Base-by-base conservation (phyloP, 2,329 filamentous ascomycete genomes). In the Didymella glomerata region DNA sequence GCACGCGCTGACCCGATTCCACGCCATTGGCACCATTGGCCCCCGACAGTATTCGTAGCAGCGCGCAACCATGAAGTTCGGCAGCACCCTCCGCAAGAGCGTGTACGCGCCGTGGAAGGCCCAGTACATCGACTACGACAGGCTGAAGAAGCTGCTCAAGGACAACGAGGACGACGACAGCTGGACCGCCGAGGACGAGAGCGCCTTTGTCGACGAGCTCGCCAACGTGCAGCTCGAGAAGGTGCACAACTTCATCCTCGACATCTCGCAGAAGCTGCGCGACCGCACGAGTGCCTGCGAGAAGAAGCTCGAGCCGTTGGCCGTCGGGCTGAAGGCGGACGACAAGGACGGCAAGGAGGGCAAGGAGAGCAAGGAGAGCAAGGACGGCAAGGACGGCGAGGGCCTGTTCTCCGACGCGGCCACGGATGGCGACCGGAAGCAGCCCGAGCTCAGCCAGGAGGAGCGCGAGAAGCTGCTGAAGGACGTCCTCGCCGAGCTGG, bases 151-250 rank as follows among this genome's bases (percentile, higher is more conserved):
- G 72, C 85, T 99, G 59, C 82, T 99, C 61, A 90, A 92, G 64
- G 95, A 98, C 77, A 72, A 70, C 56, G 78, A 77, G 59, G 84
- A 81, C 50, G 88, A 90, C 22, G 83, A 86, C 59, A 71, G 78
- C 40, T 99, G 95, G 95, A 97, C 93, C 25, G 93, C 96, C 71
- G 88, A 93, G 46, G 95, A 99, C 76, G 95, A 98, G 83, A 91
- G 90, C 74, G 86, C 86, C 34, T 99, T 99, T 79, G 95, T 94
- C 74, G 92, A 97, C 76, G 94, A 98, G 82, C 86, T 98, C 67
- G 89, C 97, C 78, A 97, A 97, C 74, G 88, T 91, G 27, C 92
- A 99, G 81, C 85, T 99, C 65, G 93, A 98, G 72, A 98, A 97
- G 81, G 94, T 98, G 62, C 90, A 94, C 74, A 81, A 86, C 52